These are phyloP conservation scores for Canna indica DNA, from an alignment of 176 grass and related monocot species.

Conservation along the genomic window DNA sequence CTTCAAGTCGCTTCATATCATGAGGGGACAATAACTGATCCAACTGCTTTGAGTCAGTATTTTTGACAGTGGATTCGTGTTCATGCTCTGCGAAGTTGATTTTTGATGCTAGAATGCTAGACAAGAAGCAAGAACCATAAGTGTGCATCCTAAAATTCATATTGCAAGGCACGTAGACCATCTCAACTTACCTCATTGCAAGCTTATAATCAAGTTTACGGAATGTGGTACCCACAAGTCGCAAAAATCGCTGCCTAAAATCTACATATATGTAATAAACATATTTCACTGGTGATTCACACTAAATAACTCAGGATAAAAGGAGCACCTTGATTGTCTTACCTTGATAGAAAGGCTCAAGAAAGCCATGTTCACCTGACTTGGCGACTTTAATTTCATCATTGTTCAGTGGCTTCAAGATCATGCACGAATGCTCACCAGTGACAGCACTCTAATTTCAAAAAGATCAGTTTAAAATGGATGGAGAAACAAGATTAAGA, in stretches of 20 bases:
- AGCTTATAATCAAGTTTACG: conserved; percentile 66
- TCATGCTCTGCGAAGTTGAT: conserved; percentile 57
- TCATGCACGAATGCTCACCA: conserved; percentile 94
- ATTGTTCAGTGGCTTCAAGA: conserved; percentile 67
- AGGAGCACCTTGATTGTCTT: background rate
- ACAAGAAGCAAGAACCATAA: conserved; percentile 27
- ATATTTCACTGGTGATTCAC: background rate
- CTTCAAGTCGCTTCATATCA: conserved; percentile 89
- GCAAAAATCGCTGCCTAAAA: conserved; percentile 81
- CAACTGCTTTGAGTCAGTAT: conserved; percentile 29
- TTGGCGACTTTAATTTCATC: conserved; percentile 49
- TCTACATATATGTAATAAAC: conserved; percentile 37
- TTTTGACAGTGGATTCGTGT: conserved; percentile 20
- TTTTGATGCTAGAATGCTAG: conserved; percentile 77
- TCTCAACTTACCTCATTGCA: conserved; percentile 63
- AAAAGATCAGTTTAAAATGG: conserved; percentile 12
- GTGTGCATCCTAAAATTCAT: background rate
- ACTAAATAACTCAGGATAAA: background rate
- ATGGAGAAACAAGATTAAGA: conserved; percentile 20
- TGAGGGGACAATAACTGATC: conserved; percentile 52
- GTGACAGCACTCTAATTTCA: conserved; percentile 79
- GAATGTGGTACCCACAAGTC: conserved; percentile 67
- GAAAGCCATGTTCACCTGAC: conserved; percentile 52
- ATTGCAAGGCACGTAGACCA: background rate
- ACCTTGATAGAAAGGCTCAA: conserved; percentile 91